Percentiles rank a stretch among this genome's conserved stretches.
These are phyloP conservation scores for Barnettozyma pratensis DNA, from an alignment of 805 yeast genomes.

Conservation along the genomic window DNA sequence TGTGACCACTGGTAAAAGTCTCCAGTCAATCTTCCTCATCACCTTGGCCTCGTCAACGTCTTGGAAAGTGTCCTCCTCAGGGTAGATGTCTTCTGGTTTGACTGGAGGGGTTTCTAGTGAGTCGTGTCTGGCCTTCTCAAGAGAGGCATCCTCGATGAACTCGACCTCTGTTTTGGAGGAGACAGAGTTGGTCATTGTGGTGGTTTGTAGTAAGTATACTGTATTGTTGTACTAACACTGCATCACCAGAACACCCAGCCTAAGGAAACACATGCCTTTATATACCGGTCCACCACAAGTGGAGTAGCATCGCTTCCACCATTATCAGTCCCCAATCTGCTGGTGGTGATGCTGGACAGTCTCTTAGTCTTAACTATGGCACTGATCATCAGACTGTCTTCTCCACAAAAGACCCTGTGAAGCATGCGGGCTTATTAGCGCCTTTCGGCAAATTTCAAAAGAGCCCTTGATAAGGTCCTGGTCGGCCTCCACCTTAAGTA, in stretches of 20 bases:
- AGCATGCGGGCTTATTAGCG: too few species aligned
- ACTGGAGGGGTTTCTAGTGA: neutral
- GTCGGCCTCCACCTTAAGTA: too few species aligned
- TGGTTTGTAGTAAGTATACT: too few species aligned
- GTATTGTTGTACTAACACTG: too few species aligned
- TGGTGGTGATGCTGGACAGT: too few species aligned
- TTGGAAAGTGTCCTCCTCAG: constrained; percentile 5
- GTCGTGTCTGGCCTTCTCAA: neutral
- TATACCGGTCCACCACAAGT: neutral
- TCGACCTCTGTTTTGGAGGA: constrained; percentile 4
- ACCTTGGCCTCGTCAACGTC: constrained; percentile 24
- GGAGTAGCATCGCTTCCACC: neutral
- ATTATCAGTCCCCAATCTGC: too few species aligned
- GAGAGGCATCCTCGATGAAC: constrained; percentile 1
- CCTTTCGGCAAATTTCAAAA: too few species aligned
- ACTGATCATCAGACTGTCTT: too few species aligned
- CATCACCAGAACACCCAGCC: too few species aligned
- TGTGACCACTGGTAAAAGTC: constrained; percentile 35
- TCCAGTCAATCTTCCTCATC: constrained; percentile 34
- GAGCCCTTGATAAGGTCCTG: too few species aligned
- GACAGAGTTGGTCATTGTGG: neutral
- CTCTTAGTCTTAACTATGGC: too few species aligned
- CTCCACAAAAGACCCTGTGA: too few species aligned
- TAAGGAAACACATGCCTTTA: neutral
- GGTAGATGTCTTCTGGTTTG: neutral